These are phyloP conservation scores for Termitomyces sp. DNA, from an alignment of 768 basidiomycete species.

Conservation along the genomic window DNA sequence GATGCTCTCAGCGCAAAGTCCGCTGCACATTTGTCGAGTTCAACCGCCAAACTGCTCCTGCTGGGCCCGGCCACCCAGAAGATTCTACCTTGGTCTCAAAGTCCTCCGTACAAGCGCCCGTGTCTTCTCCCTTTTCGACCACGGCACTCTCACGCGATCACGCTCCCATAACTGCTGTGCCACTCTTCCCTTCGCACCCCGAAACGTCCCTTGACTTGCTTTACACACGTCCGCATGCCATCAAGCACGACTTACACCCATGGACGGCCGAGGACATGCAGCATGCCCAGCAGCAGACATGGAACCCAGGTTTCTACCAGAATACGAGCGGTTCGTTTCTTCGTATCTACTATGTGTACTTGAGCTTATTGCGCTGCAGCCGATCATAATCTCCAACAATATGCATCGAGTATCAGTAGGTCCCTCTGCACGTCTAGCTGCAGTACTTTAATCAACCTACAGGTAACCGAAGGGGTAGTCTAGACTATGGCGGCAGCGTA, in stretches of 20 bases:
- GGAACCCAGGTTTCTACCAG: neutral
- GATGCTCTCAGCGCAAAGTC: slow-evolving; percentile 65
- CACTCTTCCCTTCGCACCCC: neutral
- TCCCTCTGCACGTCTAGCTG: neutral
- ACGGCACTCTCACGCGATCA: neutral
- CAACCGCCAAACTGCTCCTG: slow-evolving; percentile 75
- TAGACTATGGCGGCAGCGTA: slow-evolving; percentile 30
- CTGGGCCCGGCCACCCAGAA: slow-evolving; percentile 56
- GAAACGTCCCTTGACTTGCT: neutral
- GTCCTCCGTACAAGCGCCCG: neutral
- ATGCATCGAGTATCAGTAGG: slow-evolving; percentile 6
- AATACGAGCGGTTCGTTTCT: neutral
- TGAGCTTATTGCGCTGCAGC: slow-evolving; percentile 13
- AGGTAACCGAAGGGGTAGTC: neutral
- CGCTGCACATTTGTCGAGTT: slow-evolving; percentile 80
- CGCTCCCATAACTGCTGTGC: neutral
- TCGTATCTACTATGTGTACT: neutral
- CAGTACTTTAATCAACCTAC: no score
- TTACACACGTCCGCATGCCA: neutral
- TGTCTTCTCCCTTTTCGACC: neutral
- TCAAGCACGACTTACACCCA: neutral
- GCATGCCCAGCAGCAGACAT: neutral
- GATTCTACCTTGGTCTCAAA: neutral
- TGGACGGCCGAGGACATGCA: neutral
- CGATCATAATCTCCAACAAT: slow-evolving; percentile 37